Percentiles rank a stretch among this genome's conserved stretches.
These are phyloP conservation scores for Pseudopyricularia cyperi DNA, from an alignment of 2,329 filamentous ascomycete genomes.

Conservation along the genomic window DNA sequence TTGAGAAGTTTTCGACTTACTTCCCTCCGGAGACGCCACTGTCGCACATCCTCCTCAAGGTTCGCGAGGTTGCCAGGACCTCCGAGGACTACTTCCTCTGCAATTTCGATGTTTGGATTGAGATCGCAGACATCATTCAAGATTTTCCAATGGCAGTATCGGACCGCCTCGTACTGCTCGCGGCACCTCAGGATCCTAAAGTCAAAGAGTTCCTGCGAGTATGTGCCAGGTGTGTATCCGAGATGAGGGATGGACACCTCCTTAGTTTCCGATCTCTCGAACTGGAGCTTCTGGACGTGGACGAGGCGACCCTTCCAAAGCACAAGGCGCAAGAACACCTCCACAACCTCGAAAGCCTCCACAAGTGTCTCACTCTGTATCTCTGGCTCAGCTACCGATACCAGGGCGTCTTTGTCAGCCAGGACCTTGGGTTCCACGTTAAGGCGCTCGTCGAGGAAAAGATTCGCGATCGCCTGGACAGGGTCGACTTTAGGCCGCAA, in stretches of 20 bases:
- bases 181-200: constrained; percentile 38
- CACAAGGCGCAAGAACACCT: constrained; percentile 37
- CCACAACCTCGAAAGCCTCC: constrained; percentile 58
- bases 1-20: constrained; percentile 68
- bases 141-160: constrained; percentile 52
- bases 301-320: constrained; percentile 15
- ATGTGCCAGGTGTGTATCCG: constrained; percentile 51
- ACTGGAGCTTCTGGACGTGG: constrained; percentile 60
- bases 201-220: constrained; percentile 20
- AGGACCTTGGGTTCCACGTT: constrained; percentile 64
- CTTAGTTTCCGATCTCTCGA: constrained; percentile 59
- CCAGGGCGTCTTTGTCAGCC: constrained; percentile 62
- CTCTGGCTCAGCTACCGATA: constrained; percentile 91
- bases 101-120: constrained; percentile 45
- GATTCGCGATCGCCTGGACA: constrained; percentile 51
- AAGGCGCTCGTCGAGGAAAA: constrained; percentile 65
- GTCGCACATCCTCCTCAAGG: constrained; percentile 64
- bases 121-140: constrained; percentile 64
- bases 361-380: constrained; percentile 74
- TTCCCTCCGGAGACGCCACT: constrained; percentile 74
- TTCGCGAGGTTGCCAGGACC: constrained; percentile 55
- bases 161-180: constrained; percentile 65
- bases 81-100: constrained; percentile 61
- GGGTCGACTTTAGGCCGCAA: constrained; percentile 36
- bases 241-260: constrained; percentile 52